phyloP scores from a whole-genome alignment of 305 asterid genomes.

The Rubia balearica region DNA sequence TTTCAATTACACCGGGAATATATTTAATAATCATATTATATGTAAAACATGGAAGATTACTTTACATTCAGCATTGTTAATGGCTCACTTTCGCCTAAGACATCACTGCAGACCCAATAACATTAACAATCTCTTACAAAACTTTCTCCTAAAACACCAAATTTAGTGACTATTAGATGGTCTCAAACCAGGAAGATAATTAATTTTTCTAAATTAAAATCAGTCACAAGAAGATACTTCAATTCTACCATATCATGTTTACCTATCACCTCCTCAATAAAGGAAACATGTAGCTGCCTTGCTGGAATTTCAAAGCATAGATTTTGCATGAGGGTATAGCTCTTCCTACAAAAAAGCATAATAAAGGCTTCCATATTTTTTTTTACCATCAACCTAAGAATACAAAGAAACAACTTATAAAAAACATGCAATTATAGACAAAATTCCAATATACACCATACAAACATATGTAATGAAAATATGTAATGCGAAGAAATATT shows the following conservation, averaged over 20 bases:
- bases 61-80: too few relatives aligned
- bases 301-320: slow-evolving; percentile 89
- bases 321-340: slow-evolving; percentile 48
- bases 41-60: too few relatives aligned
- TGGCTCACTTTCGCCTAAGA: not conserved
- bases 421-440: not conserved
- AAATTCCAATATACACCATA: not conserved
- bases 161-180: not conserved
- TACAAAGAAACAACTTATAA: not conserved
- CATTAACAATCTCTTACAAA: not conserved
- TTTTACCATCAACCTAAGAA: slow-evolving; percentile 50
- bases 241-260: not conserved
- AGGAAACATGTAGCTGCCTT: slow-evolving; percentile 41
- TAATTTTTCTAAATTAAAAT: not conserved
- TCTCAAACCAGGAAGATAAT: not conserved
- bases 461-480: not conserved
- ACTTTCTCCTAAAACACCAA: not conserved
- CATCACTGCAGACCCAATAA: not conserved
- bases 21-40: too few relatives aligned
- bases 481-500: not conserved
- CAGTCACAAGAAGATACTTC: not conserved
- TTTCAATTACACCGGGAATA: too few relatives aligned
- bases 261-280: not conserved
- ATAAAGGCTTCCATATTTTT: slow-evolving; percentile 51
- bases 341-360: slow-evolving; percentile 50